Conservation (phyloP, 2,329 filamentous ascomycete species). For the Phaeosphaeriaceae sp. region DNA sequence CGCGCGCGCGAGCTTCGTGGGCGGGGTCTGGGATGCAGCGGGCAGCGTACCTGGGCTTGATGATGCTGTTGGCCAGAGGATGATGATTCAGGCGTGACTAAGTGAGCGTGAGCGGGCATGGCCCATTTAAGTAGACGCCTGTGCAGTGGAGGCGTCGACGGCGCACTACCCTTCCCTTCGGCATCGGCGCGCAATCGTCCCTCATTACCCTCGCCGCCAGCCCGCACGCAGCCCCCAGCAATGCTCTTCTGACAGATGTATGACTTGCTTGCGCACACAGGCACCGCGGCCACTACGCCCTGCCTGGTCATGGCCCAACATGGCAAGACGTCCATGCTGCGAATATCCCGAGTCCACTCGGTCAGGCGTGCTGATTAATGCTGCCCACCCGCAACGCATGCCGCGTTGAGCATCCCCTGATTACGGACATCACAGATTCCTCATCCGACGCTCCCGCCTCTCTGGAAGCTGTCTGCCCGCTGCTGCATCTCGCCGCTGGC, state of each 20-base stretch:
- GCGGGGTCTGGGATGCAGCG: neutral
- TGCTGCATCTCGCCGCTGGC: slow-evolving; percentile 5
- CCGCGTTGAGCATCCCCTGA: slow-evolving; percentile 7
- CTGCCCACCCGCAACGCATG: slow-evolving; percentile 4
- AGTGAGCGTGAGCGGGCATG: slow-evolving; percentile 15
- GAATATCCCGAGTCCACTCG: slow-evolving; percentile 11
- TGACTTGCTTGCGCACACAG: neutral
- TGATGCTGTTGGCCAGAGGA: slow-evolving; percentile 18
- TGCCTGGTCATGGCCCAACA: slow-evolving; percentile 19
- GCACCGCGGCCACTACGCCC: neutral
- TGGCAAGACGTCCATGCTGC: slow-evolving; percentile 15
- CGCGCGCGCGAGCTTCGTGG: neutral
- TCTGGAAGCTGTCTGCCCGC: neutral
- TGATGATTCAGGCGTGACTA: slow-evolving; percentile 32
- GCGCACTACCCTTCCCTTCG: neutral
- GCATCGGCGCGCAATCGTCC: neutral
- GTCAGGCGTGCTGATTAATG: slow-evolving; percentile 27
- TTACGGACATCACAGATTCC: slow-evolving; percentile 16
- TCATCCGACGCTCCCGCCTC: slow-evolving; percentile 26
- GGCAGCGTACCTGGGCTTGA: slow-evolving; percentile 16
- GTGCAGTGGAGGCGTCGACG: neutral
- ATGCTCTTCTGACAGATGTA: neutral
- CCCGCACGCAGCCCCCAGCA: neutral
- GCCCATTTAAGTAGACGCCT: slow-evolving; percentile 14
- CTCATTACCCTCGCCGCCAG: neutral